Evolutionary conservation across 352 stramenopile species (phyloP), one percentile per base, ranked within the genome.

Genomic region (Aphanomyces astaci): DNA sequence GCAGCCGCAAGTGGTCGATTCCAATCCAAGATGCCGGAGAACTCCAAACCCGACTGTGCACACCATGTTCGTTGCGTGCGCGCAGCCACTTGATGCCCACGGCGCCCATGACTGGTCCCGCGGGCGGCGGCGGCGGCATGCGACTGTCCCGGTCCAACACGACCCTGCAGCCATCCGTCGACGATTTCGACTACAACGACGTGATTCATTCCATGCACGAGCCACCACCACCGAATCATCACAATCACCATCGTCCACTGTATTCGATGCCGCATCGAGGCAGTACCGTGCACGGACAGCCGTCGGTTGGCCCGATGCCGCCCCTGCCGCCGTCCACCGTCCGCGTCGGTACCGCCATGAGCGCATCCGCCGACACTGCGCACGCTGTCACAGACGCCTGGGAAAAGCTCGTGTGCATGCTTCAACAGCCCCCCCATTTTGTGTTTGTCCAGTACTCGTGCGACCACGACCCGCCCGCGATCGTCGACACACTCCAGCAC

Each of bases 381-480:
- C 72, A 69, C 31, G 86, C 84, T 2, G 75, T 78, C 25, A 77
- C 75, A 15, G 71, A 77, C 27, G 84, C 86, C 7, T 94, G 89
- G 66, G 39, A 74, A 15, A 78, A 79, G 30, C 80, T 94, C 9
- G 73, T 82, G 31, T 75, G 59, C 36, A 74, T 81, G 30, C 75
- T 94, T 1, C 77, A 82, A 11, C 81, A 84, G n/a, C 72, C 75
- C 28, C 86, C 86, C 19, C 82, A 91, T 52, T 87, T 94, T 45
- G 90, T 90, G 80, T 75, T 91, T 56, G 78, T 92, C 13, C 79
- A 84, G 30, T 94, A 92, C 74, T 89, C 84, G 24, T 75, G 80
- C 30, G 75, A 78, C 51, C 84, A 92, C 73, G 67, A 76, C 46
- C 81, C 80, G 27, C 63, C 76, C 19, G 57, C 72, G 24, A 76